phyloP scores from a whole-genome alignment of 2,329 filamentous ascomycete genomes.

The Emmonsiellopsis sp. region DNA sequence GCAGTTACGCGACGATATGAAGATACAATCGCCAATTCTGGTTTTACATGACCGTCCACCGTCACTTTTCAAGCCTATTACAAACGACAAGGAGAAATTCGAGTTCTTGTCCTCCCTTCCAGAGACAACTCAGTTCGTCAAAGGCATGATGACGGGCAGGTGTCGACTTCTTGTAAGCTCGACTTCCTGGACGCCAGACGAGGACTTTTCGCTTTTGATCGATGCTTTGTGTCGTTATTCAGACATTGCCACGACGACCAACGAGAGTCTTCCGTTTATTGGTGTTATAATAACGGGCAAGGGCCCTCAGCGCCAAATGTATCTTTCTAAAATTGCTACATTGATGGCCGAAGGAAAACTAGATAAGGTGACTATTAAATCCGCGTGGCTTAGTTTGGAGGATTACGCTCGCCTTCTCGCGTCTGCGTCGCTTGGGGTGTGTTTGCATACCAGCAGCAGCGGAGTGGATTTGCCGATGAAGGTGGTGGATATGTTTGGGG shows the following conservation, averaged over 20 bases:
- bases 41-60: conserved; percentile 83
- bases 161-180: conserved; percentile 75
- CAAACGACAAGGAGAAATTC: conserved; percentile 42
- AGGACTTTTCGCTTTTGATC: conserved; percentile 85
- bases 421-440: conserved; percentile 80
- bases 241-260: conserved; percentile 35
- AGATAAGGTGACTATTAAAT: conserved; percentile 60
- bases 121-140: conserved; percentile 53
- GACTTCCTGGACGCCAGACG: conserved; percentile 94
- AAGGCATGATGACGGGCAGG: conserved; percentile 49
- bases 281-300: conserved; percentile 91
- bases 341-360: conserved; percentile 57
- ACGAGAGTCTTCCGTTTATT: conserved; percentile 52
- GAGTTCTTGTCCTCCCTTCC: conserved; percentile 57
- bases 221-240: conserved; percentile 73
- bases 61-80: conserved; percentile 63
- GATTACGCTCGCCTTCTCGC: conserved; percentile 81
- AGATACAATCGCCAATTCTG: conserved; percentile 55
- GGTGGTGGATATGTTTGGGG: conserved; percentile 97
- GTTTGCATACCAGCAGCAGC: conserved; percentile 84
- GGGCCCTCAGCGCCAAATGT: conserved; percentile 72
- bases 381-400: conserved; percentile 73
- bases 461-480: conserved; percentile 98
- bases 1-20: conserved; percentile 60
- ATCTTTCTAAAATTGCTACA: conserved; percentile 55